Percentiles rank a stretch among this genome's conserved stretches.
Conservation (phyloP, 331 rosid genomes). For the Cydonia oblonga region DNA sequence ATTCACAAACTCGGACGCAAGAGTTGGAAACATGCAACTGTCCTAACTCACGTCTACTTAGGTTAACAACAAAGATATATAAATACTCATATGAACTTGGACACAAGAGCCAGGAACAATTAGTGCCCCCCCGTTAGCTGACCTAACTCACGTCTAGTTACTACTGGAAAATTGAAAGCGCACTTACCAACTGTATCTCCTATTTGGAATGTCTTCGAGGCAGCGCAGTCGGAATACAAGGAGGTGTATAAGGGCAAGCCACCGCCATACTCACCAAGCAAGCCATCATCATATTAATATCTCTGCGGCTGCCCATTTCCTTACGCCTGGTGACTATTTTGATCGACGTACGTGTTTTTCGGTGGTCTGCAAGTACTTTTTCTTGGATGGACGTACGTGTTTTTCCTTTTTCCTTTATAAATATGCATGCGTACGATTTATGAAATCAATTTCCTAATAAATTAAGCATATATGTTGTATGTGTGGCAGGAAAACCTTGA, state of each 20-base stretch:
- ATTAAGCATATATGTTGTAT: neutral
- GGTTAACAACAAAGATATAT: neutral
- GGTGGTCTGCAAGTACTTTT: too few relatives aligned
- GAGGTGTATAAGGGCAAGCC: neutral
- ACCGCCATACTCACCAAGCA: constrained; percentile 3
- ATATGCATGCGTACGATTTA: neutral
- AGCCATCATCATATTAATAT: constrained; percentile 4
- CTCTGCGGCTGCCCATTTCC: neutral
- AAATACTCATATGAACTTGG: neutral
- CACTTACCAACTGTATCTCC: constrained; percentile 27
- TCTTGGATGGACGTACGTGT: too few relatives aligned
- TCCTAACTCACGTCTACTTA: too few relatives aligned
- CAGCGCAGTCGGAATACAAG: constrained; percentile 31
- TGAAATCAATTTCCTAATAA: neutral
- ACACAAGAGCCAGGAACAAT: neutral
- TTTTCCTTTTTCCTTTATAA: too few relatives aligned
- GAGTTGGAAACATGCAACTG: too few relatives aligned
- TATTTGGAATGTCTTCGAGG: constrained; percentile 17
- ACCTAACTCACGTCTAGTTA: too few relatives aligned
- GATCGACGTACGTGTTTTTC: neutral
- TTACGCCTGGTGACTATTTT: neutral
- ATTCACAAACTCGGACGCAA: too few relatives aligned
- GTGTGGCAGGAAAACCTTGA: neutral
- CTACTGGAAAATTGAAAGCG: too few relatives aligned
- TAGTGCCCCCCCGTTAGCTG: neutral